phyloP scores from a whole-genome alignment of 1,139 yeast genomes.

The Suhomyces bribrorum region DNA sequence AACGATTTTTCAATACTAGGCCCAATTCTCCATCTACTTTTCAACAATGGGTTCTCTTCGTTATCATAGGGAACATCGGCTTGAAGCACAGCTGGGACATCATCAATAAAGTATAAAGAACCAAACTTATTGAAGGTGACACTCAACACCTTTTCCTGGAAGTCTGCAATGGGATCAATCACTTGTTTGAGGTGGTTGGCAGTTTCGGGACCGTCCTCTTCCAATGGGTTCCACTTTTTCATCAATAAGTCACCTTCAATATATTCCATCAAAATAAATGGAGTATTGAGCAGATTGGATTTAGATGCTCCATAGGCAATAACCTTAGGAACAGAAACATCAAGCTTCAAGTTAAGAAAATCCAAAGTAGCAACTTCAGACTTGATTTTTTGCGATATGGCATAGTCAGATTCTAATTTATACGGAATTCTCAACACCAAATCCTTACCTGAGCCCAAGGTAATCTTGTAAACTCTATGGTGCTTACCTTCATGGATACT shows the following conservation, averaged over 20 bases:
- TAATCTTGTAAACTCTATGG: conserved; percentile 77
- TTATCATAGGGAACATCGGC: conserved; percentile 62
- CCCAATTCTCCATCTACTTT: conserved; percentile 84
- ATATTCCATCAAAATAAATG: conserved; percentile 78
- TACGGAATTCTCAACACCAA: conserved; percentile 86
- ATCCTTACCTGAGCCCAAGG: conserved; percentile 59
- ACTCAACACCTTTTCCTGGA: conserved; percentile 53
- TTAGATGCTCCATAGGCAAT: conserved; percentile 68
- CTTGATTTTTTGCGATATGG: conserved; percentile 67
- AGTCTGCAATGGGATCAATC: conserved; percentile 61
- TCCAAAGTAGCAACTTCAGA: conserved; percentile 95
- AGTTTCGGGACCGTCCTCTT: conserved; percentile 39
- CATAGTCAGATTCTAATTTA: conserved; percentile 61
- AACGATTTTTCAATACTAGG: conserved; percentile 81
- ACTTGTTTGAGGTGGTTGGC: conserved; percentile 54
- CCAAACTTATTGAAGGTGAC: conserved; percentile 73
- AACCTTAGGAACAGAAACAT: conserved; percentile 68
- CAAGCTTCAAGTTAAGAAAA: conserved; percentile 59
- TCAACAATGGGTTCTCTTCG: conserved; percentile 54
- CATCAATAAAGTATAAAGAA: conserved; percentile 72
- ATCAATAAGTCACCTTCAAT: conserved; percentile 78
- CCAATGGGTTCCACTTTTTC: conserved; percentile 88
- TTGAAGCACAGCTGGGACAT: conserved; percentile 47
- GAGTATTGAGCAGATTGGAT: conserved; percentile 64
- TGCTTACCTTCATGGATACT: conserved; percentile 94